Conservation (phyloP, 1,284 basidiomycete species). For the Boletus chippewaensis region DNA sequence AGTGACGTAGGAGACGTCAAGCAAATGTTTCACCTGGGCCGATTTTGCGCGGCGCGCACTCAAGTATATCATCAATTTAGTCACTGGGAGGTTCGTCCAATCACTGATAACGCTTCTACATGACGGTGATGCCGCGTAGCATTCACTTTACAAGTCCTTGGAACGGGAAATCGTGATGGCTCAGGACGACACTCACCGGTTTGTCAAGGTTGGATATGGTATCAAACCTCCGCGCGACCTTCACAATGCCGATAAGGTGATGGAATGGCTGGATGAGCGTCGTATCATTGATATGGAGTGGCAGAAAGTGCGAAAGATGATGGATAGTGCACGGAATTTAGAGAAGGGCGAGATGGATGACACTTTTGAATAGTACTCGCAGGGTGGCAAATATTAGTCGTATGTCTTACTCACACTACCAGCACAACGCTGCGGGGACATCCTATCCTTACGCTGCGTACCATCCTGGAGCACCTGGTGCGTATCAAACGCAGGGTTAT, state of each 20-base stretch:
- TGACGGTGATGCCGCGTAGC: slow-evolving; percentile 35
- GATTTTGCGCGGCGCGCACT: slow-evolving; percentile 68
- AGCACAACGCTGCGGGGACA: slow-evolving; percentile 38
- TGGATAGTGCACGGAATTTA: slow-evolving; percentile 62
- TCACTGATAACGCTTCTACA: slow-evolving; percentile 1
- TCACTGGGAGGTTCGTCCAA: slow-evolving; percentile 74
- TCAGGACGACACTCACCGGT: slow-evolving; percentile 35
- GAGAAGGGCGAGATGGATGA: slow-evolving; percentile 43
- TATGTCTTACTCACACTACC: slow-evolving; percentile 35
- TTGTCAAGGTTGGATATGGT: slow-evolving; percentile 52
- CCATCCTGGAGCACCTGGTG: slow-evolving; percentile 34
- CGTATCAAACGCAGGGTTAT: slow-evolving; percentile 36
- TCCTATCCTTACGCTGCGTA: slow-evolving; percentile 52
- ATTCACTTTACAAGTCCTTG: slow-evolving; percentile 51
- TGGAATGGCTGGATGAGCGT: slow-evolving; percentile 75
- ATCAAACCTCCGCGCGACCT: slow-evolving; percentile 55
- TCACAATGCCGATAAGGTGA: slow-evolving; percentile 65
- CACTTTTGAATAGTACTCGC: background rate
- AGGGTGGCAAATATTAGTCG: background rate
- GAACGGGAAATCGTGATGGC: slow-evolving; percentile 47
- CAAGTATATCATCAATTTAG: slow-evolving; percentile 66
- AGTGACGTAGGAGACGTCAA: slow-evolving; percentile 23
- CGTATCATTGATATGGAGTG: slow-evolving; percentile 63
- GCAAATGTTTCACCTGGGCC: slow-evolving; percentile 50
- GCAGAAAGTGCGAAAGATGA: slow-evolving; percentile 60